Base-by-base conservation (phyloP, 2,329 filamentous ascomycete species). In the Stylonectria norvegica region DNA sequence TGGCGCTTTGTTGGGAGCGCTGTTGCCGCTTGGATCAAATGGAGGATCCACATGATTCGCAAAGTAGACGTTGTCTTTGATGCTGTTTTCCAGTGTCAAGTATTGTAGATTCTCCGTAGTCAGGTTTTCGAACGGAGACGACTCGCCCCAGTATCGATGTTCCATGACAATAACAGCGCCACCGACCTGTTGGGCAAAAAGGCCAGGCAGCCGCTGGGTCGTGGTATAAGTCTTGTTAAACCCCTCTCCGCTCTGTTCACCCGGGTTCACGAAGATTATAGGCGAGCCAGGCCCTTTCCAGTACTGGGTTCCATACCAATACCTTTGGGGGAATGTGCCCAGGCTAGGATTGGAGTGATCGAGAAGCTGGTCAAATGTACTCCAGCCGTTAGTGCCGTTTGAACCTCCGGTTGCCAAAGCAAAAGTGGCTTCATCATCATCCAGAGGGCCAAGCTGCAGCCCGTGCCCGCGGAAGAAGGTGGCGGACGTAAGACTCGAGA, bases 61-160 rank as follows among this genome's bases (percentile, higher is more conserved):
- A 62, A 93, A 91, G 62, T 85, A 89, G 9, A 79, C 81, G 38
- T 82, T 76, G 57, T 94, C 88, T 5, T 84, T 84, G 35, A 93
- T 59, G 0, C 85, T 77, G 61, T 93, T 86, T 50, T 89, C 83
- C 1, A 87, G 89, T 1, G 85, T 85, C 56, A 91, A 68, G 67
- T 89, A 89, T 4, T 85, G 79, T 46, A 93, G 65, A 49, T 76
- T 87, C 57, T 83, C 69, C 0, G 79, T 83, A 52, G 65, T 71
- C 38, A 89, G 70, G 55, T 86, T 73, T 3, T 70, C 59, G 0
- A 75, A 76, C 0, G 86, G 86, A 38, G 83, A 81, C 56, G 83
- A 88, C 11, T 71, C 71, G 41, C 88, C 88, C 59, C 89, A 94
- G 70, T 90, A 94, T 34, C 88, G 79, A 59, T 93, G 87, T 66